Evolutionary conservation across 495 filamentous ascomycete species (phyloP), one percentile per base, ranked within the genome.

Genomic region (Letharia lupina): DNA sequence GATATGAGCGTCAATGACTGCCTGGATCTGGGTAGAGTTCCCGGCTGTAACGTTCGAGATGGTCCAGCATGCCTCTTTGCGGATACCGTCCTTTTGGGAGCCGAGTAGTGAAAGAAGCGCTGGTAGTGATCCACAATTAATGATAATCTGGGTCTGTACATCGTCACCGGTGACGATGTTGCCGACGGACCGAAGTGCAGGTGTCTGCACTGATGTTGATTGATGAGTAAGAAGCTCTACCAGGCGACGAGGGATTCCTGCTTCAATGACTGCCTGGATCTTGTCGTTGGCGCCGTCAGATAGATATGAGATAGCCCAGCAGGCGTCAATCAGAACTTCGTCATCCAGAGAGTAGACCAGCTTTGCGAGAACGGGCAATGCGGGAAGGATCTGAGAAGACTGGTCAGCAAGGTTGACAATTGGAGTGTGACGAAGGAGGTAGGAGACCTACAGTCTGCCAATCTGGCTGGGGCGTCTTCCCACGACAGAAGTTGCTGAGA

Each of bases 81-180:
- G 91, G 67, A 99, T 99, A 15, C 95, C 95, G 72, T 99, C 95
- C 82, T 99, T 99, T 74, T 88, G 90, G 63, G 94, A 98, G 80
- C 91, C 89, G 63, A 99, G 82, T 12, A 99, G 88, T 35, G 93
- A 93, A 40, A 97, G 83, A 28, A 99, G 83, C 65, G 93, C 96
- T 47, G 93, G 89, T 18, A 99, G 82, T 60, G 95, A 86, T 60
- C 95, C 95, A 72, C 91, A 96, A 84, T 99, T 99, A 76, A 99
- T 98, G 76, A 99, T 97, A 63, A 99, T 91, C 75, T 99, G 95
- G 18, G 95, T 99, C 77, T 99, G 95, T 39, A 98, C 89, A 74
- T 99, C 95, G 72, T 99, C 95, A 69, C 95, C 95, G 61, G 95
- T 99, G 52, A 99, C 95, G 69, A 99, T 99, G 79, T 99, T 99